These are phyloP conservation scores for Mycena filopes DNA, from an alignment of 768 basidiomycete genomes.

Conservation along the genomic window DNA sequence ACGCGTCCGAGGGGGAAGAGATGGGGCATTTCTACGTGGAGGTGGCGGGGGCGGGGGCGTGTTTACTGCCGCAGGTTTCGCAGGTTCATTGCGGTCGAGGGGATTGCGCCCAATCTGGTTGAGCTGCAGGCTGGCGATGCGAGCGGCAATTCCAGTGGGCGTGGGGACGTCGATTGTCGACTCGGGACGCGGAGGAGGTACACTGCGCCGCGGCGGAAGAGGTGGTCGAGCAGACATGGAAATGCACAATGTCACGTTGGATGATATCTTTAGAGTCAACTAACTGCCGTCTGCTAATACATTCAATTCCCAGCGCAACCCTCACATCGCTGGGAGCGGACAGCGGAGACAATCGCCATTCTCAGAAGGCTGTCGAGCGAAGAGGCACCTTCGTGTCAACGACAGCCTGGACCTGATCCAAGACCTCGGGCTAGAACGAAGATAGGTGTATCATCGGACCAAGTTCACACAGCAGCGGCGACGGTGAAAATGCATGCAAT, in stretches of 20 bases:
- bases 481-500: conserved; percentile 23
- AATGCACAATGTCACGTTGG: no score
- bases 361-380: no score
- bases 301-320: no score
- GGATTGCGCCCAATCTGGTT: conserved; percentile 35
- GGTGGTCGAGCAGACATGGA: conserved; percentile 33
- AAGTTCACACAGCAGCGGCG: background rate
- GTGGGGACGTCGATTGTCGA: conserved; percentile 1
- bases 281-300: no score
- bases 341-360: no score
- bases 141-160: conserved; percentile 40
- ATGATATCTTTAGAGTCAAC: no score
- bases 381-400: no score
- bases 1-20: background rate
- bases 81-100: conserved; percentile 26
- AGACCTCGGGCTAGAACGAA: no score
- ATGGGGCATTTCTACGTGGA: conserved; percentile 7
- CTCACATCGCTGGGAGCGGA: no score
- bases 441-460: background rate
- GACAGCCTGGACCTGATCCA: no score
- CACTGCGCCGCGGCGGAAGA: conserved; percentile 41
- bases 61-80: background rate
- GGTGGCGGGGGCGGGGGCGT: conserved; percentile 5
- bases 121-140: conserved; percentile 45
- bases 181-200: conserved; percentile 34